Conservation (phyloP, 179 eudicot species). For the Spinacia oleracea region DNA sequence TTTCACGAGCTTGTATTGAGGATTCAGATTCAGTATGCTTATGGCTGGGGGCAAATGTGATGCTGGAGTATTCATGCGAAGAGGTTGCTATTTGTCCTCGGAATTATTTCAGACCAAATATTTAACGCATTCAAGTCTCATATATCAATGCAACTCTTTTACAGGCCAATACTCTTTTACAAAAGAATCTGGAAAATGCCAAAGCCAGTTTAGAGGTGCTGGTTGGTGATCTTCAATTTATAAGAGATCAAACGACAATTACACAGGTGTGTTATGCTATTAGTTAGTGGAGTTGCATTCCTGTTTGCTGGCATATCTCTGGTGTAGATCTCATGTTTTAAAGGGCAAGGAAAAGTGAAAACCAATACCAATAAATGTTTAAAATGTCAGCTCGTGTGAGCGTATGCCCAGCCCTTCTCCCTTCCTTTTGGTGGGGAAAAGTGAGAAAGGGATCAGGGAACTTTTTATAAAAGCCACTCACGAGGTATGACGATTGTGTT, state of each 20-base stretch:
- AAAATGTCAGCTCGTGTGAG: background rate
- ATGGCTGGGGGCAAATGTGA: conserved; percentile 98
- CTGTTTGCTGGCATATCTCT: background rate
- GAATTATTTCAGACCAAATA: background rate
- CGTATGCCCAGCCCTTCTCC: background rate
- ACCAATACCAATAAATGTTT: background rate
- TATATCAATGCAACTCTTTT: conserved; percentile 12
- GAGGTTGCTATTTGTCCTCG: conserved; percentile 51
- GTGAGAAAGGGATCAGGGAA: background rate
- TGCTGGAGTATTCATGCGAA: conserved; percentile 94
- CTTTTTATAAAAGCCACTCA: background rate
- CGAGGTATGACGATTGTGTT: background rate
- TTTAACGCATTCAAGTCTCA: conserved; percentile 15
- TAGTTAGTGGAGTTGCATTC: background rate
- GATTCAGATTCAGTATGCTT: conserved; percentile 90
- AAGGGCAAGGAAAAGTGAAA: background rate
- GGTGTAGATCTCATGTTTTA: background rate
- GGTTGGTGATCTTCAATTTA: conserved; percentile 72
- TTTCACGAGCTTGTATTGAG: conserved; percentile 78
- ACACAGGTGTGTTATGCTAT: conserved; percentile 64
- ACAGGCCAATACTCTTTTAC: conserved; percentile 76
- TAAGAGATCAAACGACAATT: conserved; percentile 85
- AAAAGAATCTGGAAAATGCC: conserved; percentile 83
- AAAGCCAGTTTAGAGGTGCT: conserved; percentile 92
- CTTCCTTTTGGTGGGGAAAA: background rate